A percentile compares a stretch with the other conserved stretches of the same genome.
phyloP scores from a whole-genome alignment of 331 rosid genomes.

The Ulmus americana region DNA sequence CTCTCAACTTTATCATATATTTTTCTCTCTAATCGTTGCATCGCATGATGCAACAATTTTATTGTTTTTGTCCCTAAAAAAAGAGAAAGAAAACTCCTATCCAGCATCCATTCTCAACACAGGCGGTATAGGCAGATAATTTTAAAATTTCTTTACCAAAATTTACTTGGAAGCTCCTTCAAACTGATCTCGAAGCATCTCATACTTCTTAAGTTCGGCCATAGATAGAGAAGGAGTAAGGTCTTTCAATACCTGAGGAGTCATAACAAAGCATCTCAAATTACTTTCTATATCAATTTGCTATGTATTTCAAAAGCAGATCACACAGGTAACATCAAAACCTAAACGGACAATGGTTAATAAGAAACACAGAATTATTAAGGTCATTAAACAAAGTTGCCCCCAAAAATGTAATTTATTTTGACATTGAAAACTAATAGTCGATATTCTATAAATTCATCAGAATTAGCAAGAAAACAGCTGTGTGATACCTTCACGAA shows the following conservation, averaged over 20 bases:
- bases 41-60: no score
- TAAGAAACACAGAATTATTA: not conserved
- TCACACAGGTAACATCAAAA: not conserved
- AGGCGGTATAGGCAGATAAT: not conserved
- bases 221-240: constrained; percentile 72
- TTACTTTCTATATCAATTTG: not conserved
- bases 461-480: constrained; percentile 3
- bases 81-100: not conserved
- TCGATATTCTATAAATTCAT: not conserved
- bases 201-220: constrained; percentile 75
- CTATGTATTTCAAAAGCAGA: not conserved
- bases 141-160: not conserved
- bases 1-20: no score
- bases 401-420: not conserved
- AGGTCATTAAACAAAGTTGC: not conserved
- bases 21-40: no score
- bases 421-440: not conserved
- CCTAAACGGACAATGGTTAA: not conserved
- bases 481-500: constrained; percentile 59
- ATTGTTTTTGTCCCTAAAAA: not conserved
- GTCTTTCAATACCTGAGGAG: constrained; percentile 63
- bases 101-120: not conserved
- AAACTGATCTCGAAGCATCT: constrained; percentile 77
- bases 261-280: constrained; percentile 20
- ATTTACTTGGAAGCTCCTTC: constrained; percentile 68